Evolutionary conservation across 202 grass and related monocot species (phyloP).

Genomic region (Digitaria exilis): DNA sequence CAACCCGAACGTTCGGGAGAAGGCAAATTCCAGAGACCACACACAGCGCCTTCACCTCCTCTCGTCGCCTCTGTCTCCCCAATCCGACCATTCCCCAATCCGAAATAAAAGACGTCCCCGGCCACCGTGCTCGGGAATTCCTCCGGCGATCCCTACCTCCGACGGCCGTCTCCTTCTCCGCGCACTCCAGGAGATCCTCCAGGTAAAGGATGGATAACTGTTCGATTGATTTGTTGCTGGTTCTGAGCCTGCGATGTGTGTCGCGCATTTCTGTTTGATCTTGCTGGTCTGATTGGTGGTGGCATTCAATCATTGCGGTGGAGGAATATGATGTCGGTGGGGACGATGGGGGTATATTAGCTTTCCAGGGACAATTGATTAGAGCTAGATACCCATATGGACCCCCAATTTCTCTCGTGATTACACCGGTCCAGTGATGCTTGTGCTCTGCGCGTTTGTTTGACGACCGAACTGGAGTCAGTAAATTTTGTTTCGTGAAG

Average conservation of each 20-base stretch:
- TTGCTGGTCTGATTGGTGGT: background rate
- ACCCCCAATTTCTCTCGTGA: background rate
- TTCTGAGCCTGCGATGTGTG: background rate
- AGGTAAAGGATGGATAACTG: constrained; percentile 2
- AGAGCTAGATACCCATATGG: background rate
- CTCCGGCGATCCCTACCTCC: background rate
- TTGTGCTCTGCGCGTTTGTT: background rate
- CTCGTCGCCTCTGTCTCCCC: constrained; percentile 13
- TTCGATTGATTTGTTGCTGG: background rate
- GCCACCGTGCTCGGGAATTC: background rate
- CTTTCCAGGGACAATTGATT: background rate
- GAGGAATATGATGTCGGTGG: background rate
- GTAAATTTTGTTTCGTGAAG: background rate
- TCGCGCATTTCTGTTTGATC: background rate
- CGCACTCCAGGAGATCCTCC: background rate
- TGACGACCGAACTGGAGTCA: background rate
- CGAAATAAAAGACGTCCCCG: background rate
- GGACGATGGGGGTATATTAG: too few relatives aligned
- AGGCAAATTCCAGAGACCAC: constrained; percentile 28
- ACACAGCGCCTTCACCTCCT: background rate
- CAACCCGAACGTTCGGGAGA: constrained; percentile 42
- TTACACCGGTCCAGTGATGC: background rate
- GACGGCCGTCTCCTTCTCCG: background rate
- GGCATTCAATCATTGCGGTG: background rate
- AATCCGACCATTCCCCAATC: background rate